phyloP scores from a whole-genome alignment of 352 stramenopile genomes.

The Phytophthora pluvialis region DNA sequence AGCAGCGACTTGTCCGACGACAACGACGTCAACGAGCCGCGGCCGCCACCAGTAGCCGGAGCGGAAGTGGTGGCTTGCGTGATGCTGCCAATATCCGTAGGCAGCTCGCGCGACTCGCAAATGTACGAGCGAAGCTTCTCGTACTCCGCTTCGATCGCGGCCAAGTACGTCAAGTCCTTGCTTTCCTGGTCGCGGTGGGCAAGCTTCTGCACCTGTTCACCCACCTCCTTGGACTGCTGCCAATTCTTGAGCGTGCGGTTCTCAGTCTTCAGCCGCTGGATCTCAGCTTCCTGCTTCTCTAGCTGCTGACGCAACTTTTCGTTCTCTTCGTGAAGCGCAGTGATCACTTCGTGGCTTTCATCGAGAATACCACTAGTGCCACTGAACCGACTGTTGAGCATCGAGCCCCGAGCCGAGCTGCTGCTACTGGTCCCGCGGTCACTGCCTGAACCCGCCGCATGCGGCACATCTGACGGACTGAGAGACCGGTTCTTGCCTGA shows the following conservation, averaged over 20 bases:
- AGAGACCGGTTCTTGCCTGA: slow-evolving; percentile 42
- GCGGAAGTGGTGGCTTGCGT: slow-evolving; percentile 21
- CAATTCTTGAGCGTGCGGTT: slow-evolving; percentile 84
- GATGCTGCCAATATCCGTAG: slow-evolving; percentile 67
- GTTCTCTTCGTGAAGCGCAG: slow-evolving; percentile 84
- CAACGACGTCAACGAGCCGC: slow-evolving; percentile 43
- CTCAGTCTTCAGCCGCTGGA: slow-evolving; percentile 79
- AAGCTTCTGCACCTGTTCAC: slow-evolving; percentile 89
- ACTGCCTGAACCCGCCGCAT: slow-evolving; percentile 18
- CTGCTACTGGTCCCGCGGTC: slow-evolving; percentile 31
- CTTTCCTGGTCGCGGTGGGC: slow-evolving; percentile 85
- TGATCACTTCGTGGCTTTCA: slow-evolving; percentile 89
- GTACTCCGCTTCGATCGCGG: slow-evolving; percentile 82
- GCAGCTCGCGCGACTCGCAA: slow-evolving; percentile 79
- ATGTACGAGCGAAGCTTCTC: slow-evolving; percentile 84
- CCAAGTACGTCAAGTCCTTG: slow-evolving; percentile 86
- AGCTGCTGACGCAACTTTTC: slow-evolving; percentile 76
- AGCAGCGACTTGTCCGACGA: slow-evolving; percentile 50
- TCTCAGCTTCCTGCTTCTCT: slow-evolving; percentile 75
- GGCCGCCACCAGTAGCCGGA: slow-evolving; percentile 12
- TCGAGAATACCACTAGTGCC: slow-evolving; percentile 80
- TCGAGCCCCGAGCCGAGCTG: slow-evolving; percentile 55
- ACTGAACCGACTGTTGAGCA: slow-evolving; percentile 65
- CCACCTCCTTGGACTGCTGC: slow-evolving; percentile 88
- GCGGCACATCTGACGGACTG: slow-evolving; percentile 32